Percentiles rank a stretch among this genome's conserved stretches.
These are phyloP conservation scores for Tillandsia leiboldiana DNA, from an alignment of 176 grass and related monocot genomes.

Conservation along the genomic window DNA sequence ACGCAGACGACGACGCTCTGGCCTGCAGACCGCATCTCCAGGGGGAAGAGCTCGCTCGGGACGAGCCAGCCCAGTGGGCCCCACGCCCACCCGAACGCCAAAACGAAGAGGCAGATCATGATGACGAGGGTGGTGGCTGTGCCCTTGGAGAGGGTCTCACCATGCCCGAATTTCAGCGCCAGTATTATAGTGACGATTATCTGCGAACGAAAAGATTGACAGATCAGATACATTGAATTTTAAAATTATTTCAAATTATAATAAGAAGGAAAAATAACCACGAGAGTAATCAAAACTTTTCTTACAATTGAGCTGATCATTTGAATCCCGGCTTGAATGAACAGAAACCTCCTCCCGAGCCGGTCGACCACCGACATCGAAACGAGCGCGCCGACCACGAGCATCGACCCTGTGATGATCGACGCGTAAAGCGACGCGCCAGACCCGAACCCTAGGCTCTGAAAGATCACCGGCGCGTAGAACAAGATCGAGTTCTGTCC, in stretches of 20 bases:
- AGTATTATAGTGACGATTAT: slow-evolving; percentile 52
- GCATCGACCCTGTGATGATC: slow-evolving; percentile 87
- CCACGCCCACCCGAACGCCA: slow-evolving; percentile 93
- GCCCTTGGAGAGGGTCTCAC: slow-evolving; percentile 47
- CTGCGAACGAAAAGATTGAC: slow-evolving; percentile 3
- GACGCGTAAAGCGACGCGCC: slow-evolving; percentile 64
- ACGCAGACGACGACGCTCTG: slow-evolving; percentile 97
- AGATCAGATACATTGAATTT: no score
- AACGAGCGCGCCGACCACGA: slow-evolving; percentile 66
- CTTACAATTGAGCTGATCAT: slow-evolving; percentile 78
- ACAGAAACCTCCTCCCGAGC: slow-evolving; percentile 63
- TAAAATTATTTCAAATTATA: no score
- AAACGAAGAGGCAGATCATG: slow-evolving; percentile 78
- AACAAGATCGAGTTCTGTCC: slow-evolving; percentile 93
- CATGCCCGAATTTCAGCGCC: slow-evolving; percentile 70
- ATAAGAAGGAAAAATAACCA: not conserved
- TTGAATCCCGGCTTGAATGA: slow-evolving; percentile 82
- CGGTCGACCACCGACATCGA: slow-evolving; percentile 82
- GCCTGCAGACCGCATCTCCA: slow-evolving; percentile 84
- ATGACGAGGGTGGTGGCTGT: slow-evolving; percentile 53
- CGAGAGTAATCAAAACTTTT: not conserved
- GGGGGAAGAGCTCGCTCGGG: slow-evolving; percentile 83
- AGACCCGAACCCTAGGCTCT: slow-evolving; percentile 68
- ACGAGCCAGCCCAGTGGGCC: slow-evolving; percentile 94
- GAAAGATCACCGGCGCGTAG: slow-evolving; percentile 92